These are phyloP conservation scores for Penicillium vulpinum DNA, from an alignment of 2,329 filamentous ascomycete genomes.

Conservation along the genomic window DNA sequence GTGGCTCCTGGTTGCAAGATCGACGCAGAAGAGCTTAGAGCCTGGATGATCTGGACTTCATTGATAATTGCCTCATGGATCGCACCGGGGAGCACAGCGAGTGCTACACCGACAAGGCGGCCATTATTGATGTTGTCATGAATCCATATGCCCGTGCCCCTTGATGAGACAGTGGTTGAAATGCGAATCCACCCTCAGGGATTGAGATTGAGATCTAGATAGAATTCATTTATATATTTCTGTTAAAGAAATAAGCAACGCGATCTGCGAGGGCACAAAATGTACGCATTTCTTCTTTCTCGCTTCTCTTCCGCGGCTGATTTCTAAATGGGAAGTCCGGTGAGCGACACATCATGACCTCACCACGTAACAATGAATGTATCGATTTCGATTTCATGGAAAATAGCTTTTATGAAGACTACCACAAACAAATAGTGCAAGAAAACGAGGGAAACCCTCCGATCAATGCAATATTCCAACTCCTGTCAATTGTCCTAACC, in stretches of 20 bases:
- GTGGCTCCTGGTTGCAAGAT: too few relatives aligned
- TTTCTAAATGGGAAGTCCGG: background rate
- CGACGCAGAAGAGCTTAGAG: too few relatives aligned
- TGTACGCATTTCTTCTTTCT: background rate
- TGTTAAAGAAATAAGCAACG: background rate
- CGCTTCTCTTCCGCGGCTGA: background rate
- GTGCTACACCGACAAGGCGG: too few relatives aligned
- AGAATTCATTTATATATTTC: background rate
- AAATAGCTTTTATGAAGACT: background rate
- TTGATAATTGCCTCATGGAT: too few relatives aligned
- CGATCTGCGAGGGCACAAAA: background rate
- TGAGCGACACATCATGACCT: conserved; percentile 4
- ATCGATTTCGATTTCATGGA: background rate
- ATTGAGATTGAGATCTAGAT: too few relatives aligned
- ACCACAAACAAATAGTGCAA: background rate
- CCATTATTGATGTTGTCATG: too few relatives aligned
- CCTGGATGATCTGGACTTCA: too few relatives aligned
- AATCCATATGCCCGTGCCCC: too few relatives aligned
- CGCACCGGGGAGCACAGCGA: too few relatives aligned
- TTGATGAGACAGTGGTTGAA: too few relatives aligned
- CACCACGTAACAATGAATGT: conserved; percentile 8
- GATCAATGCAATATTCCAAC: background rate
- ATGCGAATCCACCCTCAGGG: too few relatives aligned
- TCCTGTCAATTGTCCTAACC: background rate
- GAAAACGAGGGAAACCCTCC: background rate